Evolutionary conservation across 2,329 filamentous ascomycete genomes (phyloP), one percentile per base, ranked within the genome.

Genomic region (Talaromyces sp.): DNA sequence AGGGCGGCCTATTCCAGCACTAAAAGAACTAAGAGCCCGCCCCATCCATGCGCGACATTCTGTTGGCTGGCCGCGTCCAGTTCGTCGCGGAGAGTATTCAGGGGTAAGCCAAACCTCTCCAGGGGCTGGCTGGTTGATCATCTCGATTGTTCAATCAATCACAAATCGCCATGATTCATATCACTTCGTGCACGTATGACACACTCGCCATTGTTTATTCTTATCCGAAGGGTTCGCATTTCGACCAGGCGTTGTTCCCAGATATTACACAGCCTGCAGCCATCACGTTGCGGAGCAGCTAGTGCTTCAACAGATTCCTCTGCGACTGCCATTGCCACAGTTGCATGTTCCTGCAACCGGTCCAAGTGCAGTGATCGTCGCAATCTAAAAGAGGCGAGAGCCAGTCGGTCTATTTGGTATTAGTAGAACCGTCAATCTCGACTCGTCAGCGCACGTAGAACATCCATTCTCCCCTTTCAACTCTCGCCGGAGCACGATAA

Each of bases 341-440:
- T 44, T 57, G 28, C 39, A 23, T n/a, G 21, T 6, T 33, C 35
- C 56, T 31, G 56, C 16, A 31, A 46, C 37, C 31, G n/a, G 21
- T n/a, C 25, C 42, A 6, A 55, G 37, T 18, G 18, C 60, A 60
- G 58, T 35, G 62, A 60, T 63, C 62, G 50, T 63, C 62, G 50
- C 58, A 60, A 60, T 40, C 58, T 56, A 31, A 31, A 50, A 44
- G 52, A n/a, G 28, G 48, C 39, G 23, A 31, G 46, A 63, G 42
- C 44, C 54, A 48, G 50, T 44, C 40, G 40, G 50, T 42, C 57
- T 25, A 44, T 57, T 40, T 57, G 40, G 40, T 42, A 57, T 40
- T 33, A 58, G 33, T 40, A 58, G 42, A 35, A 44, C 55, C 60
- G 5, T 54, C 57, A 48, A 31, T 57, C 60, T 57, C 28, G 23